Percentiles rank a stretch among this genome's conserved stretches.
These are phyloP conservation scores for Pulchroboletus neoregius DNA, from an alignment of 1,284 basidiomycete genomes.

Conservation along the genomic window DNA sequence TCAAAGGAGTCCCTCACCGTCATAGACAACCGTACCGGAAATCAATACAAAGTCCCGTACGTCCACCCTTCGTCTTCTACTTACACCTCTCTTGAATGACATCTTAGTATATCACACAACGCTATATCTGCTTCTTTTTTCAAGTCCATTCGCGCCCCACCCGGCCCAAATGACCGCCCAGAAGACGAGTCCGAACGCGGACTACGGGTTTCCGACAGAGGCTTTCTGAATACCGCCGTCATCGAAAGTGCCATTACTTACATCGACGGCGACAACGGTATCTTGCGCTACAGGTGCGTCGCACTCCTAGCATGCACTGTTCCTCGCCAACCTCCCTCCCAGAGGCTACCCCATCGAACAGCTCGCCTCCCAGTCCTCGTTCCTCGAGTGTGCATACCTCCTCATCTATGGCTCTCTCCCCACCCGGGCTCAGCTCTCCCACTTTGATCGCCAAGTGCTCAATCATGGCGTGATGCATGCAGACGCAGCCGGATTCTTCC, in stretches of 20 bases:
- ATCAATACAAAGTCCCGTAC: constrained; percentile 70
- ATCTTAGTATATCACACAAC: constrained; percentile 66
- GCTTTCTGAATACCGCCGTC: constrained; percentile 85
- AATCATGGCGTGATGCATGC: constrained; percentile 75
- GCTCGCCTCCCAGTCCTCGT: constrained; percentile 71
- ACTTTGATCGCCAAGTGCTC: constrained; percentile 72
- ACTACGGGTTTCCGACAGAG: constrained; percentile 72
- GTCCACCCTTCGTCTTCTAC: constrained; percentile 27
- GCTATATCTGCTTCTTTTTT: constrained; percentile 76
- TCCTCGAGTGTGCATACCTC: constrained; percentile 82
- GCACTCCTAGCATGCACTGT: background rate
- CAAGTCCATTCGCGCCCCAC: constrained; percentile 65
- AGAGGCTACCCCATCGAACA: constrained; percentile 94
- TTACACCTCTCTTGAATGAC: constrained; percentile 4
- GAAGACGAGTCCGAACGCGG: constrained; percentile 85
- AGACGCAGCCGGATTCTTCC: constrained; percentile 77
- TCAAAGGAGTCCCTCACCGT: constrained; percentile 67
- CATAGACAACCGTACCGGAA: constrained; percentile 81
- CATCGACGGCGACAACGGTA: constrained; percentile 83
- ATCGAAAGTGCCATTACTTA: constrained; percentile 79
- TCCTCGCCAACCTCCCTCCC: background rate
- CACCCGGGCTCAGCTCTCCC: constrained; percentile 51
- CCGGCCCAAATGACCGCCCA: constrained; percentile 55
- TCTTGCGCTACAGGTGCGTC: constrained; percentile 66
- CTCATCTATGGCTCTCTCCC: constrained; percentile 85